Conservation (phyloP, 2,329 filamentous ascomycete genomes). For the Hypoxylon sp. region DNA sequence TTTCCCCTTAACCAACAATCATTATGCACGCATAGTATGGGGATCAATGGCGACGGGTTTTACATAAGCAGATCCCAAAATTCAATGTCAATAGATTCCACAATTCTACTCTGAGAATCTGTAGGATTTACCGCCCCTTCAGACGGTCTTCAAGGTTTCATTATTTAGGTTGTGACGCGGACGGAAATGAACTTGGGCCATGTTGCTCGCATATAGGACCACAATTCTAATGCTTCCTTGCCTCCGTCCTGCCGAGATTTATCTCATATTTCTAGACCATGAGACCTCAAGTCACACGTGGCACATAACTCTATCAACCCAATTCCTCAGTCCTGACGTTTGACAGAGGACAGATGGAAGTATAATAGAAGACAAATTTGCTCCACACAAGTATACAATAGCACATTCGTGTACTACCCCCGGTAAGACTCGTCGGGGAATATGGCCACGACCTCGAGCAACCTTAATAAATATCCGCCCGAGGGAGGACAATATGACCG, state of each 20-base stretch:
- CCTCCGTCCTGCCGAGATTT: neutral
- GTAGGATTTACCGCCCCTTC: neutral
- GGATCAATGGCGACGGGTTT: slow-evolving; percentile 1
- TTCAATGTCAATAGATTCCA: slow-evolving; percentile 5
- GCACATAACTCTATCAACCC: neutral
- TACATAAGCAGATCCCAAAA: slow-evolving; percentile 1
- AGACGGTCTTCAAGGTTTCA: neutral
- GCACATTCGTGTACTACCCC: slow-evolving; percentile 5
- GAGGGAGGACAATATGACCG: neutral
- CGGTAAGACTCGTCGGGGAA: slow-evolving; percentile 21
- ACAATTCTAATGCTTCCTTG: neutral
- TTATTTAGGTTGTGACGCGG: neutral
- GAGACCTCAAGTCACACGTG: neutral
- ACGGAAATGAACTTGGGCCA: neutral
- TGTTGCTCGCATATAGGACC: slow-evolving; percentile 2
- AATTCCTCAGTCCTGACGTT: neutral
- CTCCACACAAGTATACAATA: neutral
- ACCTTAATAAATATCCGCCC: neutral
- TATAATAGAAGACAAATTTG: neutral
- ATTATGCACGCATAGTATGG: neutral
- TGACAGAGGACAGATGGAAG: slow-evolving; percentile 5
- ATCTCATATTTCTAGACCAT: neutral
- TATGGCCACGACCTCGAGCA: slow-evolving; percentile 12
- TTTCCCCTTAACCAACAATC: slow-evolving; percentile 7
- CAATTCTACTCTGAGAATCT: neutral